Percentiles rank a stretch among this genome's conserved stretches.
These are phyloP conservation scores for Fragaria ananassa DNA, from an alignment of 306 rosid genomes.

Conservation along the genomic window DNA sequence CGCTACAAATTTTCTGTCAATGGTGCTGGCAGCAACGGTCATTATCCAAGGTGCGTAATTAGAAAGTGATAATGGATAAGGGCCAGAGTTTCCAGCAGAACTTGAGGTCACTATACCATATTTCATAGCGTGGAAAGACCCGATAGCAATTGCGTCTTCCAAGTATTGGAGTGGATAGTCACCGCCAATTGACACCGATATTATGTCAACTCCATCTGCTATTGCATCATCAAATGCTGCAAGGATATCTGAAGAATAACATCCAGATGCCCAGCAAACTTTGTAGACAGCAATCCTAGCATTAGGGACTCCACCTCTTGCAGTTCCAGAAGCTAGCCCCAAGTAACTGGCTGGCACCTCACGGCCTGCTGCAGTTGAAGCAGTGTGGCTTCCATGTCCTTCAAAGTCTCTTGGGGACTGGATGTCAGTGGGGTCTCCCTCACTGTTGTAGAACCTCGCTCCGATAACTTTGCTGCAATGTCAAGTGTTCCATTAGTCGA, in stretches of 20 bases:
- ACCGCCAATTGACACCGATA: slow-evolving; percentile 26
- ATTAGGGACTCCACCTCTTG: slow-evolving; percentile 30
- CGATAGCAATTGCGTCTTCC: too few relatives aligned
- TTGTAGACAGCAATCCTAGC: slow-evolving; percentile 34
- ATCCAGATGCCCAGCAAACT: slow-evolving; percentile 29
- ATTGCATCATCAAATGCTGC: slow-evolving; percentile 38
- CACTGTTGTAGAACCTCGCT: slow-evolving; percentile 25
- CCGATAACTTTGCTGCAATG: slow-evolving; percentile 34
- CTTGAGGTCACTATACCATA: slow-evolving; percentile 23
- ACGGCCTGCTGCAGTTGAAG: slow-evolving; percentile 38
- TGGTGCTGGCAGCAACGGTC: slow-evolving; percentile 36
- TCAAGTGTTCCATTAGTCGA: background rate
- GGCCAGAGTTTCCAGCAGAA: slow-evolving; percentile 36
- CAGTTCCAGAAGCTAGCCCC: slow-evolving; percentile 34
- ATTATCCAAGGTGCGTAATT: slow-evolving; percentile 37
- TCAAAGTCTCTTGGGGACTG: slow-evolving; percentile 31
- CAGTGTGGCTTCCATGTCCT: slow-evolving; percentile 36
- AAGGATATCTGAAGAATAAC: slow-evolving; percentile 16
- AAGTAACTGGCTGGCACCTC: slow-evolving; percentile 27
- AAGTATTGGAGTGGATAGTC: too few relatives aligned
- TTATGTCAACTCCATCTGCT: slow-evolving; percentile 31
- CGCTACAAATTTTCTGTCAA: slow-evolving; percentile 27
- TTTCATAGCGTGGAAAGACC: slow-evolving; percentile 28
- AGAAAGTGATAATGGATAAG: background rate
- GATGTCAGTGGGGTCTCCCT: slow-evolving; percentile 10